phyloP scores from a whole-genome alignment of 2,329 filamentous ascomycete species.

The Thelonectria blattea region DNA sequence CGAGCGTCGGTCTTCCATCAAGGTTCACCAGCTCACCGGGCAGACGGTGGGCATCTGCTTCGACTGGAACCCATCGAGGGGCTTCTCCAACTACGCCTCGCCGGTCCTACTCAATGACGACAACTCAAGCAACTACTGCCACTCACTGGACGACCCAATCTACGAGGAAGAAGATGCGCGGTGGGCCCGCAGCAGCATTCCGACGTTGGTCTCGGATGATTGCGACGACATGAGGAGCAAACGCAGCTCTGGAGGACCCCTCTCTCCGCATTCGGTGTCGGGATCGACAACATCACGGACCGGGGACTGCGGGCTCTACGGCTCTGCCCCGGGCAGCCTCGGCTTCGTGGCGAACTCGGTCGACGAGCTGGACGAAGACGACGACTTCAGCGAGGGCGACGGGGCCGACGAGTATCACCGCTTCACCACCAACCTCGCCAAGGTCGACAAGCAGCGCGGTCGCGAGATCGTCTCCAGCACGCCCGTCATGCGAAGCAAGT shows the following conservation, averaged over 20 bases:
- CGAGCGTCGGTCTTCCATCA: conserved; percentile 43
- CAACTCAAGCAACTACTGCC: conserved; percentile 33
- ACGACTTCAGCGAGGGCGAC: conserved; percentile 40
- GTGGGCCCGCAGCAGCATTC: conserved; percentile 28
- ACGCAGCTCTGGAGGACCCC: conserved; percentile 30
- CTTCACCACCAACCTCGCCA: conserved; percentile 43
- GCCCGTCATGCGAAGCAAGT: conserved; percentile 25
- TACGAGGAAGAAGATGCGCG: conserved; percentile 27
- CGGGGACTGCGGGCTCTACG: background rate
- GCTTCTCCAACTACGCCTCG: conserved; percentile 29
- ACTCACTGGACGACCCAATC: conserved; percentile 31
- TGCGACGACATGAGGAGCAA: conserved; percentile 33
- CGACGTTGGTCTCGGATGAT: conserved; percentile 34
- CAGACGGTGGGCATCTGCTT: conserved; percentile 42
- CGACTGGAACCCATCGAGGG: conserved; percentile 24
- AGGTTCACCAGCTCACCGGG: conserved; percentile 51
- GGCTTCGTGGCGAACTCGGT: conserved; percentile 15
- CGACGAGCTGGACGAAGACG: conserved; percentile 25
- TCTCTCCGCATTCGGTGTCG: conserved; percentile 24
- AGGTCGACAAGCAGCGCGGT: conserved; percentile 33
- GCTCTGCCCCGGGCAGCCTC: conserved; percentile 2
- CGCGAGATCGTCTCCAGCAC: conserved; percentile 12
- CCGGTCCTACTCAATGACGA: conserved; percentile 30
- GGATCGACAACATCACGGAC: conserved; percentile 11
- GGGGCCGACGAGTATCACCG: conserved; percentile 45